Evolutionary conservation across 108 stramenopile species (phyloP).

Genomic region (Cyclotella cryptica): DNA sequence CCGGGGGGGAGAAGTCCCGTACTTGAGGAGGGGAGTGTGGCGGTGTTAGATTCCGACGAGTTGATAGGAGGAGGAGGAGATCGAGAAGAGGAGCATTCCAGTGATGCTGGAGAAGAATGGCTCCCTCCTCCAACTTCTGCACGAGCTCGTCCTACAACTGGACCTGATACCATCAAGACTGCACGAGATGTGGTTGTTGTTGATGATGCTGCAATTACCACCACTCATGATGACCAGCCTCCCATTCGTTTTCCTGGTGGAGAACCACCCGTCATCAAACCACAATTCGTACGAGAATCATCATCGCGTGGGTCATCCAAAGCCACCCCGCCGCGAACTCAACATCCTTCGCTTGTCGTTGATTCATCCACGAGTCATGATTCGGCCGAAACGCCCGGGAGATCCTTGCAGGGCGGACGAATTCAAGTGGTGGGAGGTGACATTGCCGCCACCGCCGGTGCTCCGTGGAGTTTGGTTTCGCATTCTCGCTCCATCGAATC

Average conservation of each 20-base stretch:
- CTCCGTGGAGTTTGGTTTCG: conserved; percentile 9
- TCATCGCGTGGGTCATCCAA: background rate
- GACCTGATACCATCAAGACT: background rate
- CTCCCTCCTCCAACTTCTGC: background rate
- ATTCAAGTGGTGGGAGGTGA: conserved; percentile 25
- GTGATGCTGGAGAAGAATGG: conserved; percentile 7
- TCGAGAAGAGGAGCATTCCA: background rate
- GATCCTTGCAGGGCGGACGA: background rate
- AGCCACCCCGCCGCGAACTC: background rate
- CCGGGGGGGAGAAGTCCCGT: background rate
- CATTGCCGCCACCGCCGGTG: background rate
- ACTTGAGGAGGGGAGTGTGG: no score
- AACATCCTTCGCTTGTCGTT: conserved; percentile 8
- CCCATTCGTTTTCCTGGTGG: background rate
- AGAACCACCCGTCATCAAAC: background rate
- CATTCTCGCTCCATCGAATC: background rate
- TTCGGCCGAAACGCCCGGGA: background rate
- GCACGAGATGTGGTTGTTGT: background rate
- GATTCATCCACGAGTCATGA: conserved; percentile 22
- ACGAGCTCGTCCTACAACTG: background rate
- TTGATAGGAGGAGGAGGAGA: background rate
- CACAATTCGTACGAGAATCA: conserved; percentile 14
- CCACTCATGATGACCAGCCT: background rate
- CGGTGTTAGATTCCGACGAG: no score
- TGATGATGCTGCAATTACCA: background rate